Percentiles rank a stretch among this genome's conserved stretches.
These are phyloP conservation scores for Boletus tylopilopsis DNA, from an alignment of 768 basidiomycete species.

Conservation along the genomic window DNA sequence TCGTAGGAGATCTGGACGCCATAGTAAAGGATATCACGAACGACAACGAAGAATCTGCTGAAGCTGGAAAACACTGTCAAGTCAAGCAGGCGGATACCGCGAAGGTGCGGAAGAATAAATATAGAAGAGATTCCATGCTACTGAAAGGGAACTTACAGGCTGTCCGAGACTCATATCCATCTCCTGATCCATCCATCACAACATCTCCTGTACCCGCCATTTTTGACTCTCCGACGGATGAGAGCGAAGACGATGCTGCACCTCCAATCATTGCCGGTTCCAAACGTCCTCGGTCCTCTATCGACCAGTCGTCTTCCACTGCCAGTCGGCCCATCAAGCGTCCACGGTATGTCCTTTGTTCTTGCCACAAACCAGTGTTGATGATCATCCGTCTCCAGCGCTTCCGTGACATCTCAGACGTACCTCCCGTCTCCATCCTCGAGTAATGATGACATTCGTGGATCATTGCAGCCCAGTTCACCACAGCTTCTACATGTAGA, in stretches of 20 bases:
- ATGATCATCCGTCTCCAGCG: background rate
- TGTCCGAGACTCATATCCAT: slow-evolving; percentile 11
- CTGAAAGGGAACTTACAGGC: slow-evolving; percentile 2
- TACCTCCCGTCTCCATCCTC: slow-evolving; percentile 16
- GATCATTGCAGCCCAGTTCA: background rate
- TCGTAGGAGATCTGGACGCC: slow-evolving; percentile 28
- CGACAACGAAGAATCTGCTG: background rate
- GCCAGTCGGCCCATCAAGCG: slow-evolving; percentile 17
- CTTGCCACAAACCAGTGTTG: fast-evolving
- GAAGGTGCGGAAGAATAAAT: slow-evolving; percentile 2
- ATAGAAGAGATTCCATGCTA: background rate
- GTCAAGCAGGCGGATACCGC: background rate
- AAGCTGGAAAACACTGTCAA: background rate
- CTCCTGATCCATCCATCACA: slow-evolving; percentile 8
- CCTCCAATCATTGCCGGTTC: slow-evolving; percentile 16
- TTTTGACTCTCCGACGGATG: slow-evolving; percentile 4
- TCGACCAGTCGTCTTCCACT: background rate
- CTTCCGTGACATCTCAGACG: background rate
- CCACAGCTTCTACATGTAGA: background rate
- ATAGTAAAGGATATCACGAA: slow-evolving; percentile 29
- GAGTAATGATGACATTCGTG: slow-evolving; percentile 1
- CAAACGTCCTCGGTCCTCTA: slow-evolving; percentile 17
- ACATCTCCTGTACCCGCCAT: slow-evolving; percentile 10
- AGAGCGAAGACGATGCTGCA: slow-evolving; percentile 10
- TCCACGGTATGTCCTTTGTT: slow-evolving; percentile 13